These are phyloP conservation scores for Coemansia reversa DNA, from an alignment of 192 early-diverging fungal genomes.

Conservation along the genomic window DNA sequence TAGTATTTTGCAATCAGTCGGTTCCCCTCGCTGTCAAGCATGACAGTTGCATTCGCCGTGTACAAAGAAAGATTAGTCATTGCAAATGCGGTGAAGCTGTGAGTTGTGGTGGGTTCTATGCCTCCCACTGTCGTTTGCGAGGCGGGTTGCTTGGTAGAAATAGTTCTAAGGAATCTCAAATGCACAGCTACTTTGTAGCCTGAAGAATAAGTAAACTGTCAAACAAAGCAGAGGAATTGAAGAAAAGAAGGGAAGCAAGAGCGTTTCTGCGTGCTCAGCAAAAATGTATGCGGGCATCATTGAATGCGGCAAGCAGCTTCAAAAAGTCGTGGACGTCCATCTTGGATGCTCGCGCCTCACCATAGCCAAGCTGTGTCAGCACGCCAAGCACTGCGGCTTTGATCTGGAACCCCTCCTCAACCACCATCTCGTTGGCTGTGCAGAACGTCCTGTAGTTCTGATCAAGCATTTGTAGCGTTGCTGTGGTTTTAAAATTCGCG, in stretches of 20 bases:
- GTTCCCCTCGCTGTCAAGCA: slow-evolving; percentile 91
- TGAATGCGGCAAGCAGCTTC: slow-evolving; percentile 85
- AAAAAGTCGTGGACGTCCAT: slow-evolving; percentile 94
- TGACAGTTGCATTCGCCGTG: slow-evolving; percentile 81
- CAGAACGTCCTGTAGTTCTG: slow-evolving; percentile 95
- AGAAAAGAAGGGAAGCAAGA: slow-evolving; percentile 6
- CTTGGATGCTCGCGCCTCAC: slow-evolving; percentile 81
- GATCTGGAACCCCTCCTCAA: slow-evolving; percentile 84
- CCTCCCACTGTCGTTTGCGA: not conserved
- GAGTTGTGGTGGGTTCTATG: not conserved
- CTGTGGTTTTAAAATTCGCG: slow-evolving; percentile 85
- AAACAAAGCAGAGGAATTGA: not conserved
- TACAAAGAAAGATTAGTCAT: slow-evolving; percentile 85
- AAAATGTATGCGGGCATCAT: slow-evolving; percentile 90
- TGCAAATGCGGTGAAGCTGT: not conserved
- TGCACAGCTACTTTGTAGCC: not conserved
- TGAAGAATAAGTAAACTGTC: not conserved
- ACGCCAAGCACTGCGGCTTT: slow-evolving; percentile 76
- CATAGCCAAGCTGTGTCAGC: slow-evolving; percentile 65
- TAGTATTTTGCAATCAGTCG: slow-evolving; percentile 95
- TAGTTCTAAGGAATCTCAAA: not conserved
- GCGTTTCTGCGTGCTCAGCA: slow-evolving; percentile 48
- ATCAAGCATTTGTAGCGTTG: slow-evolving; percentile 87
- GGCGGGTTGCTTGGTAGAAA: not conserved
- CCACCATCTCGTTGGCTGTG: slow-evolving; percentile 74